Evolutionary conservation across 805 yeast genomes (phyloP), one percentile per base, ranked within the genome.

Genomic region (Metschnikowia henanensis): DNA sequence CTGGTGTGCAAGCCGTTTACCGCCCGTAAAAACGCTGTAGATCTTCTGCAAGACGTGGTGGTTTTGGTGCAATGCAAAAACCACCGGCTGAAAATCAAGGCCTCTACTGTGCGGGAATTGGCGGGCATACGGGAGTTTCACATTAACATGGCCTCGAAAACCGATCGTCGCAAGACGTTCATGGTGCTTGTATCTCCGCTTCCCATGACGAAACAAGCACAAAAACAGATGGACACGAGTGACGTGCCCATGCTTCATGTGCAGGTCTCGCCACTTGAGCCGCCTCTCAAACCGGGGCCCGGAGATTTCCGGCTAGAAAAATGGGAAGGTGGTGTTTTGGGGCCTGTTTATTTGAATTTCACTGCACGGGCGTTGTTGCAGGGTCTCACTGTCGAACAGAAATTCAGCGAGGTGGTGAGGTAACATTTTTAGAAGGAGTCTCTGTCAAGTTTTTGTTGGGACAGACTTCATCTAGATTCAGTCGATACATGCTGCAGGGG

Each of bases 41-140:
- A 46, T 15, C 49, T 67, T 20, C 41, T 43, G 16, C 43, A 58
- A 13, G 70, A 68, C 34, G 65, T 75, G 6, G 62, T 63, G 36
- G 59, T 77, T 2, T 62, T 77, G 45, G 80, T 78, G 5, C 85
- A 81, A 54, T 80, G 85, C 57, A 80, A 80, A 49, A 73, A 78
- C 54, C 68, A 72, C 52, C 59, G 60, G 21, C 58, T 61, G 3
- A 68, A 72, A 40, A 65, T 79, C 26, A 70, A 67, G 42, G 77
- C 84, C 12, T 60, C 65, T 30, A 58, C 69, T 35, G 60, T 81
- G 1, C 66, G 86, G 34, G 85, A 81, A 52, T 54, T 80, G 25
- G 68, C 72, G 6, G 86, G 85, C 1, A 75, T 78, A 2, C 75
- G 75, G 52, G 55, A 64, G 38, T 67, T 56, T 48, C 69, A 72